A percentile compares a stretch with the other conserved stretches of the same genome.
Evolutionary conservation across 2,329 filamentous ascomycete genomes (phyloP).

Genomic region (Coleophoma crateriformis): DNA sequence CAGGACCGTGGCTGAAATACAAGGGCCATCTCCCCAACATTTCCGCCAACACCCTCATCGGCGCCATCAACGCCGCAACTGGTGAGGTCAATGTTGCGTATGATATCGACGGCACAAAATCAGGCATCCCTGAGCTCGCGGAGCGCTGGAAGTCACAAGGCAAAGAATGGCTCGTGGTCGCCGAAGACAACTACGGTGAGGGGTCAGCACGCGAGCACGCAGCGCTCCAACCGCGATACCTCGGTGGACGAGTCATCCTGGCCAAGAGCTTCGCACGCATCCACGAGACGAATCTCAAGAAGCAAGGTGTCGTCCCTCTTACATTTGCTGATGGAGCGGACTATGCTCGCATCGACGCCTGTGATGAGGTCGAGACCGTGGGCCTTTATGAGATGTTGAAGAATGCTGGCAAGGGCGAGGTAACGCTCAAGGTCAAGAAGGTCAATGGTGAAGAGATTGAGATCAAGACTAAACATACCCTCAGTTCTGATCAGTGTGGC

Average conservation of each 20-base stretch:
- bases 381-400: conserved; percentile 79
- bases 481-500: conserved; percentile 83
- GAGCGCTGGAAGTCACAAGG: conserved; percentile 73
- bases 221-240: conserved; percentile 83
- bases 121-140: conserved; percentile 83
- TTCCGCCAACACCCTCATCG: conserved; percentile 93
- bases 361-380: conserved; percentile 77
- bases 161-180: conserved; percentile 86
- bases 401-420: conserved; percentile 71
- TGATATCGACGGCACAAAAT: conserved; percentile 69
- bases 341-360: conserved; percentile 77
- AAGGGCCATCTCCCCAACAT: conserved; percentile 99
- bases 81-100: conserved; percentile 90
- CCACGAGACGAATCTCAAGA: conserved; percentile 94
- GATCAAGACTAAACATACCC: conserved; percentile 78
- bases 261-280: conserved; percentile 87
- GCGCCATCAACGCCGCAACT: conserved; percentile 86
- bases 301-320: conserved; percentile 92
- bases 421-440: conserved; percentile 62
- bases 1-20: conserved; percentile 97
- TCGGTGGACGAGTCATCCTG: conserved; percentile 78
- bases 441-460: conserved; percentile 55
- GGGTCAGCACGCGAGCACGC: conserved; percentile 86
- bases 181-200: conserved; percentile 96
- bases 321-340: conserved; percentile 86